Conservation (phyloP, 2,329 filamentous ascomycete species). For the Pezicula rhizophila region DNA sequence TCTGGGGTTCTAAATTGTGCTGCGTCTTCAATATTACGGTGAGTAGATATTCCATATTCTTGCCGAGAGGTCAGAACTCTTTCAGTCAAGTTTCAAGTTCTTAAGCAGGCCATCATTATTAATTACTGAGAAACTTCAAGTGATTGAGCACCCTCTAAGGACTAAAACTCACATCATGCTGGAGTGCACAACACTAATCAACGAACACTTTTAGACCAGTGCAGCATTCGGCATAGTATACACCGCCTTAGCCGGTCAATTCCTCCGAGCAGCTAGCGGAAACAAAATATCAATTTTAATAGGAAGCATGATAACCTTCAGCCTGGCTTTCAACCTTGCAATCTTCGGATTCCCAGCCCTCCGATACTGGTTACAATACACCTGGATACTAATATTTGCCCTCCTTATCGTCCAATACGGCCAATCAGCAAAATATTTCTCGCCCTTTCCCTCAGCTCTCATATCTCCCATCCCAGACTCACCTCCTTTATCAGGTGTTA, state of each 20-base stretch:
- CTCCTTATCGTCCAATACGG: conserved; percentile 14
- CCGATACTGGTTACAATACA: conserved; percentile 51
- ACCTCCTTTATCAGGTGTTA: not conserved
- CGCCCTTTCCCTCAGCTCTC: not conserved
- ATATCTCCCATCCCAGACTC: conserved; percentile 1
- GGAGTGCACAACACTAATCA: no score
- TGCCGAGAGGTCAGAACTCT: no score
- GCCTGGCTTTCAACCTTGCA: conserved; percentile 49
- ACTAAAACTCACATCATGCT: no score
- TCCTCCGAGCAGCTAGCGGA: conserved; percentile 45
- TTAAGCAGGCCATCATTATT: no score
- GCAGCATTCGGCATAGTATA: conserved; percentile 55
- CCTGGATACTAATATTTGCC: conserved; percentile 50
- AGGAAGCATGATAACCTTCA: conserved; percentile 54
- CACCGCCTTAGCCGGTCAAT: conserved; percentile 53
- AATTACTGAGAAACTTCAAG: no score
- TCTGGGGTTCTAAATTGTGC: conserved; percentile 25
- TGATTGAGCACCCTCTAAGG: no score
- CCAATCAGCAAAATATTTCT: conserved; percentile 11
- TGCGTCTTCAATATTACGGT: conserved; percentile 23
- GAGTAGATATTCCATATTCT: conserved; percentile 17
- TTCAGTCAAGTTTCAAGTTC: no score
- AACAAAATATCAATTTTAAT: conserved; percentile 45
- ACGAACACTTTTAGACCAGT: no score
- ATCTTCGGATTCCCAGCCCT: conserved; percentile 53